Percentiles rank a stretch among this genome's conserved stretches.
These are phyloP conservation scores for Aspergillus sparsus DNA, from an alignment of 495 filamentous ascomycete genomes.

Conservation along the genomic window DNA sequence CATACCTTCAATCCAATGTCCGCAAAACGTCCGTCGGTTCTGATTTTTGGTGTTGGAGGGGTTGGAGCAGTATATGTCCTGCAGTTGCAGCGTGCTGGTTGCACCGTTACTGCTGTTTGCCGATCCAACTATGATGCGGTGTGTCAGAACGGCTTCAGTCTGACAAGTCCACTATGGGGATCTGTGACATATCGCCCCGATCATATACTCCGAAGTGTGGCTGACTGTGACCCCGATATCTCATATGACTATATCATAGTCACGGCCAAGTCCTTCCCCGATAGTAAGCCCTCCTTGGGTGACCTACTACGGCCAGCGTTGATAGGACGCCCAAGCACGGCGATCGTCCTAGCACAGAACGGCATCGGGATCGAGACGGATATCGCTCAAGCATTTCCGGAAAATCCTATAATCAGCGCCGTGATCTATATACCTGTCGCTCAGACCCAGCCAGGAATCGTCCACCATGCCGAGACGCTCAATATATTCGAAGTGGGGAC, in stretches of 20 bases:
- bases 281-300: conserved; percentile 36
- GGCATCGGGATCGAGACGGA: conserved; percentile 55
- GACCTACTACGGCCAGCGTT: conserved; percentile 46
- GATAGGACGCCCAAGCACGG: conserved; percentile 31
- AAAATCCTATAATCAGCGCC: conserved; percentile 47
- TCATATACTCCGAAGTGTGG: conserved; percentile 39
- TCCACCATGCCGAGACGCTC: conserved; percentile 28
- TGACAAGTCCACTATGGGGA: conserved; percentile 49
- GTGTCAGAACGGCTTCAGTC: conserved; percentile 47
- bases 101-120: conserved; percentile 48
- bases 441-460: conserved; percentile 38
- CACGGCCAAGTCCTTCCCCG: conserved; percentile 36
- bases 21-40: conserved; percentile 19
- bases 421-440: conserved; percentile 53
- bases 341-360: conserved; percentile 56
- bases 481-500: conserved; percentile 50
- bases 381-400: conserved; percentile 41
- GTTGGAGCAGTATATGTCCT: conserved; percentile 51
- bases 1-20: neutral
- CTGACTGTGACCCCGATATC: conserved; percentile 32
- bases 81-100: conserved; percentile 45
- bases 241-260: conserved; percentile 55
- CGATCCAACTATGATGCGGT: conserved; percentile 54
- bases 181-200: conserved; percentile 37
- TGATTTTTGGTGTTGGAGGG: conserved; percentile 52